Percentiles rank a stretch among this genome's conserved stretches.
phyloP scores from a whole-genome alignment of 2,329 filamentous ascomycete species.

The Pseudocercospora macadamiae region DNA sequence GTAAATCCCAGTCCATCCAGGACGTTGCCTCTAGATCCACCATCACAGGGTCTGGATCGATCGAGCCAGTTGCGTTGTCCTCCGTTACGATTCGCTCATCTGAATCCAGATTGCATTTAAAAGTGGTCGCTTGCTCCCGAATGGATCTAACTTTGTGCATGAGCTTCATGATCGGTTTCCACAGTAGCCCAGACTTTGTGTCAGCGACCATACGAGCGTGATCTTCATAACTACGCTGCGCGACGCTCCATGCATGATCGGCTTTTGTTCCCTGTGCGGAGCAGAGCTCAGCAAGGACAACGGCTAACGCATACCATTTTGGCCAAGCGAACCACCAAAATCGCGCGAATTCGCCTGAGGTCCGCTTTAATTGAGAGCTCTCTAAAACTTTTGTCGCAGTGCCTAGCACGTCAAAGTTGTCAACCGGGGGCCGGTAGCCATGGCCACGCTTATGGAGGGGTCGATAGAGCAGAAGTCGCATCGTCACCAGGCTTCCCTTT shows the following conservation, averaged over 20 bases:
- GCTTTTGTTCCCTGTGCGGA: not conserved
- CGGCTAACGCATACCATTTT: constrained; percentile 22
- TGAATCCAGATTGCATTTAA: not conserved
- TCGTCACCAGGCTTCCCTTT: constrained; percentile 12
- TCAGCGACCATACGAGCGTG: constrained; percentile 19
- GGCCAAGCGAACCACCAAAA: constrained; percentile 20
- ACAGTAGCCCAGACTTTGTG: constrained; percentile 13
- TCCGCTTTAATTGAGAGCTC: constrained; percentile 14
- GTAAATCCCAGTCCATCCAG: constrained; percentile 13
- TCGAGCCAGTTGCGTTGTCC: too few species aligned
- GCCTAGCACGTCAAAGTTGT: constrained; percentile 4
- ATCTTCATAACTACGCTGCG: constrained; percentile 14
- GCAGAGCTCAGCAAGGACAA: constrained; percentile 20
- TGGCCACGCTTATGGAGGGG: constrained; percentile 11
- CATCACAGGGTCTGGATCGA: too few species aligned
- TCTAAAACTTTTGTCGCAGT: constrained; percentile 19
- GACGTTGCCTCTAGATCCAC: not conserved
- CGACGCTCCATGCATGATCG: constrained; percentile 12
- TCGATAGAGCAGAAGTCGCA: constrained; percentile 12
- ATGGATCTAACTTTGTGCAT: constrained; percentile 8
- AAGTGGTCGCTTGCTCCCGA: not conserved
- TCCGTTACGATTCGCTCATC: too few species aligned
- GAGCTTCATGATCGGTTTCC: constrained; percentile 18
- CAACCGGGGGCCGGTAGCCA: not conserved
- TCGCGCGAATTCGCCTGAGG: constrained; percentile 2